A percentile compares a stretch with the other conserved stretches of the same genome.
Conservation (phyloP, 2,329 filamentous ascomycete genomes). For the Stachybotrys echinatus region DNA sequence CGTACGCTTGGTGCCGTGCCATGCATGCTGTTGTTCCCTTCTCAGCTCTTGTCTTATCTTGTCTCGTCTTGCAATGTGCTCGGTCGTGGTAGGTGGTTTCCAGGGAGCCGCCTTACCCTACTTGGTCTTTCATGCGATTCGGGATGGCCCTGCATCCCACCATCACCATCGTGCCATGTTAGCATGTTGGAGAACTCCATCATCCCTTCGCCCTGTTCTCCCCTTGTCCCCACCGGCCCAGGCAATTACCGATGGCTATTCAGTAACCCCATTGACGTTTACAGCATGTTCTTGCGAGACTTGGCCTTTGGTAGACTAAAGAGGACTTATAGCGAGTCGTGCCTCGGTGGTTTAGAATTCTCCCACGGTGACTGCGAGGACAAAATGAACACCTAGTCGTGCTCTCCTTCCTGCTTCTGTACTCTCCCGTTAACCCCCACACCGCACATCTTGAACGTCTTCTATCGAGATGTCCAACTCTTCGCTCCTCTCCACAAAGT, state of each 20-base stretch:
- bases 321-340: too few relatives aligned
- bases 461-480: background rate
- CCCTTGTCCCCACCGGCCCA: background rate
- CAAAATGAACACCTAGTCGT: too few relatives aligned
- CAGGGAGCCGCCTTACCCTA: too few relatives aligned
- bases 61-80: too few relatives aligned
- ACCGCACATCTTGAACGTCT: background rate
- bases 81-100: too few relatives aligned
- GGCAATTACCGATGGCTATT: background rate
- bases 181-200: constrained; percentile 68
- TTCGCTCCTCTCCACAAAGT: background rate
- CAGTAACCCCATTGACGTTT: background rate
- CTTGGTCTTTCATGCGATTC: too few relatives aligned
- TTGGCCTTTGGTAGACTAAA: background rate
- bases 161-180: background rate
- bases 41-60: too few relatives aligned
- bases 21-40: too few relatives aligned
- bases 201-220: background rate
- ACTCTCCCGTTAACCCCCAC: too few relatives aligned
- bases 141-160: too few relatives aligned
- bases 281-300: background rate
- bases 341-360: too few relatives aligned
- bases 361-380: too few relatives aligned
- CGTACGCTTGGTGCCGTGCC: background rate
- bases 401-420: background rate